Percentiles rank a stretch among this genome's conserved stretches.
These are phyloP conservation scores for Gracilaria caudata DNA, from an alignment of 23 red algal species.

Conservation along the genomic window DNA sequence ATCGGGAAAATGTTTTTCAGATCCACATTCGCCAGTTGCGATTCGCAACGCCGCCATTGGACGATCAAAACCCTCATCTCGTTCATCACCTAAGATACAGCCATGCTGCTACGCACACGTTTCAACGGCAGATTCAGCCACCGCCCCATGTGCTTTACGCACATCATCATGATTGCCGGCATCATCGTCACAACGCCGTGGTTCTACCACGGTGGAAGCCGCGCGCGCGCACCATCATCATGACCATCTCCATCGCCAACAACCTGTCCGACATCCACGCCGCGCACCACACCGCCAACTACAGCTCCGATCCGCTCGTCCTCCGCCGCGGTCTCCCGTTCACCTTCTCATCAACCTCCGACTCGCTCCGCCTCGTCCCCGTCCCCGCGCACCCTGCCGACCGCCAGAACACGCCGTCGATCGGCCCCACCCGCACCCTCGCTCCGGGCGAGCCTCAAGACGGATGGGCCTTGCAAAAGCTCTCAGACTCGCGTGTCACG, in stretches of 20 bases:
- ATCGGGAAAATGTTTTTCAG: too few species aligned
- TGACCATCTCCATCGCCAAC: conserved; percentile 12
- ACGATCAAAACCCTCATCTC: too few species aligned
- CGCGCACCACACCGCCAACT: conserved; percentile 14
- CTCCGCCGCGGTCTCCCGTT: conserved; percentile 26
- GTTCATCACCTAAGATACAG: too few species aligned
- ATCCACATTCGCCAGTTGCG: too few species aligned
- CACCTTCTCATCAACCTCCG: background rate
- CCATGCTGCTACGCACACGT: too few species aligned
- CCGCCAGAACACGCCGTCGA: background rate
- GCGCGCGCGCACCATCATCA: background rate
- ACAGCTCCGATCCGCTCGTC: conserved; percentile 1
- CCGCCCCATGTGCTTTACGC: too few species aligned
- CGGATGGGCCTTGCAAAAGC: background rate
- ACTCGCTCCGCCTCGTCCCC: background rate
- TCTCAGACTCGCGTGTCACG: background rate
- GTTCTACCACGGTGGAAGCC: too few species aligned
- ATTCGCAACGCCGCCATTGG: too few species aligned
- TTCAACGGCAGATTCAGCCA: too few species aligned
- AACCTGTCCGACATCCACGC: background rate
- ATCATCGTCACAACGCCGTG: too few species aligned
- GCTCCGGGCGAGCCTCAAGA: background rate
- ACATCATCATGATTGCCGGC: too few species aligned
- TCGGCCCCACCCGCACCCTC: background rate
- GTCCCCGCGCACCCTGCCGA: conserved; percentile 1